A percentile compares a stretch with the other conserved stretches of the same genome.
Evolutionary conservation across 2,329 filamentous ascomycete species (phyloP).

Genomic region (Madurella mycetomatis): DNA sequence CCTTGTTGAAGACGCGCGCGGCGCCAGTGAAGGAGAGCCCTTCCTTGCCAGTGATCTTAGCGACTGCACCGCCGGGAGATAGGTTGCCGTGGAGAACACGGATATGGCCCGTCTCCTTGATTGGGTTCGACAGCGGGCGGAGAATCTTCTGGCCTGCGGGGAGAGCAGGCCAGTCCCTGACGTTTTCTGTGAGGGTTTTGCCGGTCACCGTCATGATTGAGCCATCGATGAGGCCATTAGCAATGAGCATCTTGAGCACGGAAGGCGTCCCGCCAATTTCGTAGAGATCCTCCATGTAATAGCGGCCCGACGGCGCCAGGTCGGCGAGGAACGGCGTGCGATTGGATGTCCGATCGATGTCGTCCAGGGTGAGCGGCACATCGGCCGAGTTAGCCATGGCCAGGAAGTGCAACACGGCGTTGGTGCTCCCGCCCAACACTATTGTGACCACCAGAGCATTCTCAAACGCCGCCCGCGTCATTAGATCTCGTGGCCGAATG

Average conservation of each 20-base stretch:
- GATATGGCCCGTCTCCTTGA: slow-evolving; percentile 82
- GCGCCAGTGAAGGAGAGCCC: slow-evolving; percentile 75
- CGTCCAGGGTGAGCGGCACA: slow-evolving; percentile 71
- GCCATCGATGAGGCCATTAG: slow-evolving; percentile 70
- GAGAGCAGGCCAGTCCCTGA: slow-evolving; percentile 70
- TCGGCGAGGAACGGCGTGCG: slow-evolving; percentile 84
- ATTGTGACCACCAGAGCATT: slow-evolving; percentile 89
- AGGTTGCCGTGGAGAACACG: slow-evolving; percentile 85
- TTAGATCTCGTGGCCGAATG: slow-evolving; percentile 73
- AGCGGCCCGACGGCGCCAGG: slow-evolving; percentile 76
- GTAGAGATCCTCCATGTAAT: slow-evolving; percentile 81
- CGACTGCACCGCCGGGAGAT: slow-evolving; percentile 82
- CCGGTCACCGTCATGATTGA: slow-evolving; percentile 77
- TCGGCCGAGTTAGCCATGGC: slow-evolving; percentile 86
- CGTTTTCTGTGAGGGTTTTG: slow-evolving; percentile 76
- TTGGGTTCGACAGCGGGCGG: slow-evolving; percentile 63
- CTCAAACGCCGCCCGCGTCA: slow-evolving; percentile 77
- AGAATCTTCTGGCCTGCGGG: slow-evolving; percentile 80
- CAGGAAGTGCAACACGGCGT: slow-evolving; percentile 82
- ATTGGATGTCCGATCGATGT: slow-evolving; percentile 75
- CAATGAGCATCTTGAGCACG: slow-evolving; percentile 80
- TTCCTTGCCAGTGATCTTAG: slow-evolving; percentile 96
- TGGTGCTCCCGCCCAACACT: slow-evolving; percentile 86
- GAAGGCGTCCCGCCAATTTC: slow-evolving; percentile 79
- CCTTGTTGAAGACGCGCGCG: slow-evolving; percentile 82